Conservation (phyloP, 305 asterid genomes). For the Rubia tinctorum region DNA sequence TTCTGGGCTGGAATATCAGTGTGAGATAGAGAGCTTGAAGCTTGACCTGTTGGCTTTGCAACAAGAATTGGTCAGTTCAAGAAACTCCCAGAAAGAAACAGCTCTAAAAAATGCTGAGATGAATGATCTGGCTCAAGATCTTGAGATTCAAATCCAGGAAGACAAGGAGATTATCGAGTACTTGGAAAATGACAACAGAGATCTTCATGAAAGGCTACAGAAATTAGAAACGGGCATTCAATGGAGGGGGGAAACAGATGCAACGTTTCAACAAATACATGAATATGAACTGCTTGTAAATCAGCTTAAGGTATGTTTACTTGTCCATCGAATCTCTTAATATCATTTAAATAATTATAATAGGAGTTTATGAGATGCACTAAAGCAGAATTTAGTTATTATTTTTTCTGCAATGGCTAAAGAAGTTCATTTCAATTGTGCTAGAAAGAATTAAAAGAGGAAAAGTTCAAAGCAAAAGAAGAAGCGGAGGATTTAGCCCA, state of each 20-base stretch:
- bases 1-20: conserved; percentile 74
- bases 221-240: conserved; percentile 40
- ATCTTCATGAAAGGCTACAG: conserved; percentile 38
- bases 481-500: conserved; percentile 92
- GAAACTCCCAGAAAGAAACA: conserved; percentile 50
- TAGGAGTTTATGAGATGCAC: neutral
- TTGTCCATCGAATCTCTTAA: neutral
- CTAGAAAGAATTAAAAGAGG: conserved; percentile 63
- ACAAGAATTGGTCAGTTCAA: conserved; percentile 53
- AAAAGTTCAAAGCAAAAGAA: conserved; percentile 72
- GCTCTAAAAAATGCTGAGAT: conserved; percentile 41
- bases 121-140: conserved; percentile 52
- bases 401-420: conserved; percentile 8
- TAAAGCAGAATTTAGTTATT: neutral
- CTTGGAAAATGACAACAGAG: conserved; percentile 55
- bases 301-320: conserved; percentile 57
- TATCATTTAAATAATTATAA: neutral
- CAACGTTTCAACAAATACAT: conserved; percentile 48
- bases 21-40: conserved; percentile 82
- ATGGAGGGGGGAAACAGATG: conserved; percentile 38
- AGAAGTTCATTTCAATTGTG: conserved; percentile 19
- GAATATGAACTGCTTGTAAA: conserved; percentile 49
- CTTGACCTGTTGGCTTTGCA: conserved; percentile 62
- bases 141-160: conserved; percentile 40
- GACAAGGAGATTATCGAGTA: conserved; percentile 38